Conservation (phyloP, 306 rosid species). For the Quercus ilex region DNA sequence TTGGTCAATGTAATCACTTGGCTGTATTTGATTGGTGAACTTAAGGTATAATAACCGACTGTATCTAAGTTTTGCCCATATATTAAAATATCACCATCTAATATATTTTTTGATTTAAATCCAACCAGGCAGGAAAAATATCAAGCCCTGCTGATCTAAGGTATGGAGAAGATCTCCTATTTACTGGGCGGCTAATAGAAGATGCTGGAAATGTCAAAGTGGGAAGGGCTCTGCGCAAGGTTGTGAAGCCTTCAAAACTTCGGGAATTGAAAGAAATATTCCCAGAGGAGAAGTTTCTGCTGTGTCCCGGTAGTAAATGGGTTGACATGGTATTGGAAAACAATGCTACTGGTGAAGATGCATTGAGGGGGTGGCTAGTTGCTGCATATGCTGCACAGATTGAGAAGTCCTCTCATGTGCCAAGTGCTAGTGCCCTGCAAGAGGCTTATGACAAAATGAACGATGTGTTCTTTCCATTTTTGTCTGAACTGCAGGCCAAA, state of each 20-base stretch:
- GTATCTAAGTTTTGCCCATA: no score
- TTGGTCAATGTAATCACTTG: no score
- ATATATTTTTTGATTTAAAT: slow-evolving; percentile 10
- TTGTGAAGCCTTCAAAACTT: slow-evolving; percentile 71
- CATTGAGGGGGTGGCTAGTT: slow-evolving; percentile 91
- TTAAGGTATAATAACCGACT: no score
- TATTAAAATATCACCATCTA: background rate
- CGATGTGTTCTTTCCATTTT: slow-evolving; percentile 50
- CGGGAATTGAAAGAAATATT: slow-evolving; percentile 51
- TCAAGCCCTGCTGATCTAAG: slow-evolving; percentile 88
- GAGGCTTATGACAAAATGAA: slow-evolving; percentile 81
- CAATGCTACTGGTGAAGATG: slow-evolving; percentile 85
- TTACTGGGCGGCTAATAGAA: slow-evolving; percentile 60
- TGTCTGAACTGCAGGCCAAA: slow-evolving; percentile 64
- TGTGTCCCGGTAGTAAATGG: slow-evolving; percentile 45
- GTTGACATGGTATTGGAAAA: slow-evolving; percentile 80
- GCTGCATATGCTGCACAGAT: slow-evolving; percentile 66
- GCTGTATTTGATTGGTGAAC: no score
- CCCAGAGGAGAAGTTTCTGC: slow-evolving; percentile 72
- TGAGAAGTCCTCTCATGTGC: slow-evolving; percentile 40
- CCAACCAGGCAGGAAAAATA: slow-evolving; percentile 51
- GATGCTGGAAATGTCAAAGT: slow-evolving; percentile 85
- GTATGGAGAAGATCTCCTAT: slow-evolving; percentile 73
- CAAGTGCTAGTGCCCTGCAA: slow-evolving; percentile 31
- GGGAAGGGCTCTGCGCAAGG: slow-evolving; percentile 59